phyloP scores from a whole-genome alignment of 805 yeast species.

The Candida montana region DNA sequence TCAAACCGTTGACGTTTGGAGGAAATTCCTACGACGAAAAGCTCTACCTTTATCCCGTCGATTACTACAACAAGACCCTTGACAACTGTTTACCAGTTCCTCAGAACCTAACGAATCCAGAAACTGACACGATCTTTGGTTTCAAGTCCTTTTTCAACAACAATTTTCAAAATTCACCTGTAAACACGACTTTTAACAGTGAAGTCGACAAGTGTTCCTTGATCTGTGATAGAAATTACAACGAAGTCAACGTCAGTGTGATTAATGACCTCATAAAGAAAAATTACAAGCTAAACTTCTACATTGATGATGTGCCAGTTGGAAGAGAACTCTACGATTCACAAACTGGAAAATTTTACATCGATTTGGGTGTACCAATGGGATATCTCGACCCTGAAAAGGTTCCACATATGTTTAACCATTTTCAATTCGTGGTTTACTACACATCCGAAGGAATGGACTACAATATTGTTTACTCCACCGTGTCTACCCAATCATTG shows the following conservation, averaged over 20 bases:
- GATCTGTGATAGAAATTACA: conserved; percentile 18
- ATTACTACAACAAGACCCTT: conserved; percentile 21
- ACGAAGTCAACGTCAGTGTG: conserved; percentile 20
- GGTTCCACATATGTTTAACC: conserved; percentile 27
- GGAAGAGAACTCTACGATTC: conserved; percentile 26
- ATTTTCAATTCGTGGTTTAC: conserved; percentile 26
- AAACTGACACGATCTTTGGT: conserved; percentile 5
- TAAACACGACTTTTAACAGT: conserved; percentile 17
- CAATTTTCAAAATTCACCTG: conserved; percentile 17
- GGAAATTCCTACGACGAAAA: conserved; percentile 22
- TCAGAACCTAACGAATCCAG: conserved; percentile 7
- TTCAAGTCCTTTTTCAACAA: conserved; percentile 13
- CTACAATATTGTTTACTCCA: conserved; percentile 23
- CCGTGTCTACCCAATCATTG: conserved; percentile 23
- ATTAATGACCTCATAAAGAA: conserved; percentile 25
- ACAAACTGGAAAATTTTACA: conserved; percentile 23
- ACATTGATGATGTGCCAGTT: conserved; percentile 26
- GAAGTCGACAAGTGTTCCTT: conserved; percentile 10
- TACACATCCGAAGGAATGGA: conserved; percentile 20
- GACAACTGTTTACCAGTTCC: conserved; percentile 15
- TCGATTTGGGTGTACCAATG: conserved; percentile 26
- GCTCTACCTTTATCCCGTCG: conserved; percentile 22
- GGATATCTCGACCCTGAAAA: conserved; percentile 26
- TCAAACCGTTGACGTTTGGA: conserved; percentile 23
- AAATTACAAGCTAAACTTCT: conserved; percentile 27